Evolutionary conservation across 345 rosid genomes (phyloP), one percentile per base, ranked within the genome.

Genomic region (Moricandia arvensis): DNA sequence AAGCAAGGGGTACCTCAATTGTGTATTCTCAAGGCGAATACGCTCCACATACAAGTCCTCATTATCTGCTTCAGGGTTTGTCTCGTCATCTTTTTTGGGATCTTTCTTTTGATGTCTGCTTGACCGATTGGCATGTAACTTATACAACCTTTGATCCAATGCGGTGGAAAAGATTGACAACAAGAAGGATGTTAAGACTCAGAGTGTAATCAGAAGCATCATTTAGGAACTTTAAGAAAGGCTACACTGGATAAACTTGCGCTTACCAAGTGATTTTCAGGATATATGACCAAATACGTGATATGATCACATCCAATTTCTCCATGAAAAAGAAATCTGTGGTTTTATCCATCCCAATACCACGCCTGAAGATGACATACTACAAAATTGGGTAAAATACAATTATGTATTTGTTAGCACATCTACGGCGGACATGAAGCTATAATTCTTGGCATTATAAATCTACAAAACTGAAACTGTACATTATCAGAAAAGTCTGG

Each of bases 301-400:
- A 74, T 73, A 94, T 89, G 59, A 94, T 81, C 80, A 90, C 84
- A 82, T 93, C 93, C 72, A 93, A 81, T 78, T 90, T 91, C 83
- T 87, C 94, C 94, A 86, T 80, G 86, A 90, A 75, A 83, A 93
- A 93, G 80, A 78, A 91, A 80, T 85, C 91, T 3, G 90, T 85
- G 70, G 93, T 93, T 73, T 63, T 80, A 85, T 93, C 98, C 69
- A 91, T 58, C 71, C 97, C 98, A 63, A 93, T 86, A 55, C 98
- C 98, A 35, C 97, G 91, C 68, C 98, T 86, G 84, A 94, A 94
- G 80, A 94, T 90, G 67, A 94, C 83, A 63, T 87, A 94, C 98
- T 94, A 71, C 66, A 11, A 16, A n/a, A n/a, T n/a, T n/a, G n/a
- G n/a, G n/a, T n/a, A 63, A 24, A 62, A 29, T 41, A 30, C 21